Percentiles rank a stretch among this genome's conserved stretches.
Evolutionary conservation across 2,329 filamentous ascomycete genomes (phyloP).

Genomic region (Aquanectria penicillioides): DNA sequence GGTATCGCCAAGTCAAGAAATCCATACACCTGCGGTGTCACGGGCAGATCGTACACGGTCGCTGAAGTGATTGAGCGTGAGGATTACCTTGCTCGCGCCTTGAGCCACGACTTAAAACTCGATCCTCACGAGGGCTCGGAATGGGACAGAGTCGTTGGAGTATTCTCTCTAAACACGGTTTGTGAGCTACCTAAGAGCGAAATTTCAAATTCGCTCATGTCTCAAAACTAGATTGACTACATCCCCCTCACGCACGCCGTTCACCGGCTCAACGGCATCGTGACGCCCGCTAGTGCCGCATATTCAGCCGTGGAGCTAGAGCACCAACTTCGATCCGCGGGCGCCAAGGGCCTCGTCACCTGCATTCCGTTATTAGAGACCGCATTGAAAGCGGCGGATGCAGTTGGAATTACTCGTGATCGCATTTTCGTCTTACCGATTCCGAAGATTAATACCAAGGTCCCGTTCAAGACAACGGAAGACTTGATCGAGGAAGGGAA

Average conservation of each 20-base stretch:
- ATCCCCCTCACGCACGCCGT: slow-evolving; percentile 79
- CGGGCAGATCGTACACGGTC: slow-evolving; percentile 72
- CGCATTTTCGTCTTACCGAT: slow-evolving; percentile 77
- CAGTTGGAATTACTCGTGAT: slow-evolving; percentile 68
- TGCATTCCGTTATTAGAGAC: slow-evolving; percentile 72
- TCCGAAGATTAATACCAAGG: slow-evolving; percentile 53
- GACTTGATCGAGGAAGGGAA: slow-evolving; percentile 71
- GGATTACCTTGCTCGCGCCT: slow-evolving; percentile 73
- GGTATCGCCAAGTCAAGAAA: slow-evolving; percentile 71
- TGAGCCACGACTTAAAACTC: slow-evolving; percentile 77
- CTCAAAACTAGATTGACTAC: slow-evolving; percentile 71
- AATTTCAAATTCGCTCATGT: slow-evolving; percentile 27
- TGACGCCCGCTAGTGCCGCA: slow-evolving; percentile 78
- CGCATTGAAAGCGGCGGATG: slow-evolving; percentile 71
- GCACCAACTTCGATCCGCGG: slow-evolving; percentile 76
- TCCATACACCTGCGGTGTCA: slow-evolving; percentile 81
- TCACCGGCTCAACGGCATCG: slow-evolving; percentile 77
- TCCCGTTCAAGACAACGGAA: slow-evolving; percentile 70
- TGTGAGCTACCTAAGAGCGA: slow-evolving; percentile 15
- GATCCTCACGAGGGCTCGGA: slow-evolving; percentile 74
- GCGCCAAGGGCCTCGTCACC: slow-evolving; percentile 78
- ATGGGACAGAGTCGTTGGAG: slow-evolving; percentile 82
- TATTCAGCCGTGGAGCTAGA: slow-evolving; percentile 76
- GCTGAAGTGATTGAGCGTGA: slow-evolving; percentile 72
- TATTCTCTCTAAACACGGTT: slow-evolving; percentile 83